Base-by-base conservation (phyloP, 805 yeast species). In the Debaryomyces castellii region DNA sequence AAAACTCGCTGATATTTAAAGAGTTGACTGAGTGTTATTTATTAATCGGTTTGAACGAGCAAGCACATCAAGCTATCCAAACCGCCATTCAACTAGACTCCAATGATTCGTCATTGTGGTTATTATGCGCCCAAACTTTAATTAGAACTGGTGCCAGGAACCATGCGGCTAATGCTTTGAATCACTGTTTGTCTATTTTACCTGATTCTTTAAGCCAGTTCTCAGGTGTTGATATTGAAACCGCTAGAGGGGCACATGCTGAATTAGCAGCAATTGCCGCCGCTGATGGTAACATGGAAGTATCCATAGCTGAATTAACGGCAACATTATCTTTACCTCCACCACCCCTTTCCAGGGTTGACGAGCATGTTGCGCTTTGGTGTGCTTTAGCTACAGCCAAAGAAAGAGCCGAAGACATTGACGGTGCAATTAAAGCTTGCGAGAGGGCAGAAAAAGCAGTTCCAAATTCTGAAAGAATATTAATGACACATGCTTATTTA, bases 241-340 rank as follows among this genome's bases (percentile, higher is more conserved):
- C 77, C 1, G 76, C 80, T 0, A 65, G 83, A 44, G 67, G 74
- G 12, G 75, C 77, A 2, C 84, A 80, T 60, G 73, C 79, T 3
- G 82, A 80, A 52, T 62, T 82, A 39, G 85, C 83, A 0, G 76
- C 77, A 4, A 64, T 81, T n/a, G 78, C 80, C 2, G 73, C 77
- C 1, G 68, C 74, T 6, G 78, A 79, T 22, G 77, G 77, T 14
- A 73, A 80, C 52, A 64, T 73, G 32, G 81, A 78, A 44, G 53
- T 64, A 40, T 77, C 81, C n/a, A 69, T 74, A 8, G 59, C 68
- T 7, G 85, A 82, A 55, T 55, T 81, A 33, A 69, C 73, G 14
- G 71, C 75, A 1, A 78, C 83, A 1, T 59, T 80, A 39, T 64
- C 77, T 22, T 61, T 81, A 25, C 81, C 82, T 0, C 71, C 78